Evolutionary conservation across 2,329 filamentous ascomycete genomes (phyloP).

Genomic region (Xylaria sp.): DNA sequence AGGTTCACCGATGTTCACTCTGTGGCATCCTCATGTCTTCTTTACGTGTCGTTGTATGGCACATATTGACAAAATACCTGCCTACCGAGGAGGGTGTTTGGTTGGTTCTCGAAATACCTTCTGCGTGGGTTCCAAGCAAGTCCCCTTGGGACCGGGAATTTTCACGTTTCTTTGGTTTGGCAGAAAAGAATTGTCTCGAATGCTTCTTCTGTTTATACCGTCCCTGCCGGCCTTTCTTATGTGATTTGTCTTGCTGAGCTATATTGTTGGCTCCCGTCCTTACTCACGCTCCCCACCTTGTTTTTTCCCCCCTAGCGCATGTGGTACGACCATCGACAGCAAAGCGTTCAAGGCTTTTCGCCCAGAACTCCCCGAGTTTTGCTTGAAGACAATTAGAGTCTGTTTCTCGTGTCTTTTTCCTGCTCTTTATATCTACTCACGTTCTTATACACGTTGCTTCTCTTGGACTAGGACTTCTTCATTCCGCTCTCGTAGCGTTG

Average conservation of each 20-base stretch:
- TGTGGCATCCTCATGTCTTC: neutral
- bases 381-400: neutral
- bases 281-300: neutral
- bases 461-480: neutral
- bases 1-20: neutral
- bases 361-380: neutral
- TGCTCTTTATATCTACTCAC: neutral
- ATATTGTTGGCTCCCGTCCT: too few relatives aligned
- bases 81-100: neutral
- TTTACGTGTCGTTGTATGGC: neutral
- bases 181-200: too few relatives aligned
- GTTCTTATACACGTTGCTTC: constrained; percentile 1
- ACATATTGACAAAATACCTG: too few relatives aligned
- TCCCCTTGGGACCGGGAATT: too few relatives aligned
- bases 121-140: too few relatives aligned
- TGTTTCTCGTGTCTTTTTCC: neutral
- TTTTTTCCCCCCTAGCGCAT: neutral
- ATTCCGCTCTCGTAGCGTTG: constrained; percentile 7
- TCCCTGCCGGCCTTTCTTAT: neutral
- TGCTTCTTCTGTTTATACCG: neutral
- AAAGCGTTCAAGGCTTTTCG: neutral
- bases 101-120: too few relatives aligned
- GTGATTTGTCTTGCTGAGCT: neutral
- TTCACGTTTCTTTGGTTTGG: too few relatives aligned
- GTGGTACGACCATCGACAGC: neutral